Conservation (phyloP, 169 alveolate species). For the Theileria equi region DNA sequence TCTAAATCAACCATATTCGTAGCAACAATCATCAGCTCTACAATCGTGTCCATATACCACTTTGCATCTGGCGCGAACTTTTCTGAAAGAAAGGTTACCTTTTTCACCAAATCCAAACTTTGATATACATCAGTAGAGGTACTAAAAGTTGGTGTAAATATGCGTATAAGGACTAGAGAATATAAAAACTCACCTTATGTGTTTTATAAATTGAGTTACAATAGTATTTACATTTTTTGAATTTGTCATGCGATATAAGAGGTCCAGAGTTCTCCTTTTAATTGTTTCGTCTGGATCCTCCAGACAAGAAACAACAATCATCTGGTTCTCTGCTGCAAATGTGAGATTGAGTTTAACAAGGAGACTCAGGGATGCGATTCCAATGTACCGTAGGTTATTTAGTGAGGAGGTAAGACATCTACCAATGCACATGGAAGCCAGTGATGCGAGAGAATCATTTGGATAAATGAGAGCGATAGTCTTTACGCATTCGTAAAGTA, state of each 20-base stretch:
- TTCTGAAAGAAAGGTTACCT: slow-evolving; percentile 32
- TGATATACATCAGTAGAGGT: neutral
- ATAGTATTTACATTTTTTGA: slow-evolving; percentile 88
- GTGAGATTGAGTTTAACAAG: slow-evolving; percentile 86
- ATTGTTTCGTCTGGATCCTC: slow-evolving; percentile 92
- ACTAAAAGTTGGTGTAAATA: neutral
- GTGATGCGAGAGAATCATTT: slow-evolving; percentile 77
- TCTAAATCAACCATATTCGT: slow-evolving; percentile 31
- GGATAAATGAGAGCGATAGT: slow-evolving; percentile 88
- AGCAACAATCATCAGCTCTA: slow-evolving; percentile 32
- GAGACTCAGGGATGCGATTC: slow-evolving; percentile 85
- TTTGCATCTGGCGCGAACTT: slow-evolving; percentile 48
- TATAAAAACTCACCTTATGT: slow-evolving; percentile 51
- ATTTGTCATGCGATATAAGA: slow-evolving; percentile 91
- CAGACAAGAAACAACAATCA: slow-evolving; percentile 88
- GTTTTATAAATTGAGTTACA: slow-evolving; percentile 83
- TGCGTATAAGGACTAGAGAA: neutral
- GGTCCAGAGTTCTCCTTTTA: slow-evolving; percentile 87
- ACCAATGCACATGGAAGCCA: slow-evolving; percentile 84
- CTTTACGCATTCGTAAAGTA: slow-evolving; percentile 90
- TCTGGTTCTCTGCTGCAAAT: slow-evolving; percentile 86
- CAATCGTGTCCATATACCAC: slow-evolving; percentile 50
- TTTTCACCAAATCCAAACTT: slow-evolving; percentile 20
- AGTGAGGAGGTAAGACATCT: slow-evolving; percentile 79
- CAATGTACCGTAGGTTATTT: slow-evolving; percentile 89